Base-by-base conservation (phyloP, 176 grass and related monocot genomes). In the Zea luxurians region DNA sequence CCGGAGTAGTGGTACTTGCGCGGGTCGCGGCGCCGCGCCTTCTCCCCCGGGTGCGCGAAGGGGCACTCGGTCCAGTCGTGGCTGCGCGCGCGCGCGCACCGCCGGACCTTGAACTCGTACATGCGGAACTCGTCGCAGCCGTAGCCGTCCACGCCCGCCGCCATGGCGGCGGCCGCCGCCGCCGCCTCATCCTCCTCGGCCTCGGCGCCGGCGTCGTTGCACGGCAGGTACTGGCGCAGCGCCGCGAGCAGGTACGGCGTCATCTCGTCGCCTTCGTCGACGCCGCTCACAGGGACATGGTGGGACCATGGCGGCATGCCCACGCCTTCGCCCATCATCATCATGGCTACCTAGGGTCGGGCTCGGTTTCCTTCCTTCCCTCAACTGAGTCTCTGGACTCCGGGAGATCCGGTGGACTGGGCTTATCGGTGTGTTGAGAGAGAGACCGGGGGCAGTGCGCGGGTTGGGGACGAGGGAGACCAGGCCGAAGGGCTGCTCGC, bases 31-130 rank as follows among this genome's bases (percentile, higher is more conserved):
- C 96, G 85, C 3, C 96, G 92, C 0, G 96, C 96, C 66, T 99
- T 99, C 92, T 99, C 96, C 0, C 96, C 92, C 0, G 96, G 96
- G 73, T 99, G 96, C 6, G 92, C 92, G 78, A 92, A 99, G 7
- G 96, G 96, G 89, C 96, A 99, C 88, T 99, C 96, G 4, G 96
- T 99, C 96, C 96, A 99, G 90, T 99, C 96, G 69, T 95, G 96
- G 61, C 89, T 90, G 1, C 96, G 90, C 0, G 90, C 90, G 7
- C 96, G 83, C 0, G 88, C 79, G 64, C 96, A 99, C 1, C 96
- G 83, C 20, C 96, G 78, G 37, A 99, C 91, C 88, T 99, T 99
- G 83, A 99, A 99, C 75, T 99, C 96, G 75, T 99, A 99, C 90
- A 99, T 99, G 74, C 96, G 88, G 72, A 99, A 99, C 88, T 99